These are phyloP conservation scores for Decorospora gaudefroyi DNA, from an alignment of 2,329 filamentous ascomycete genomes.

Conservation along the genomic window DNA sequence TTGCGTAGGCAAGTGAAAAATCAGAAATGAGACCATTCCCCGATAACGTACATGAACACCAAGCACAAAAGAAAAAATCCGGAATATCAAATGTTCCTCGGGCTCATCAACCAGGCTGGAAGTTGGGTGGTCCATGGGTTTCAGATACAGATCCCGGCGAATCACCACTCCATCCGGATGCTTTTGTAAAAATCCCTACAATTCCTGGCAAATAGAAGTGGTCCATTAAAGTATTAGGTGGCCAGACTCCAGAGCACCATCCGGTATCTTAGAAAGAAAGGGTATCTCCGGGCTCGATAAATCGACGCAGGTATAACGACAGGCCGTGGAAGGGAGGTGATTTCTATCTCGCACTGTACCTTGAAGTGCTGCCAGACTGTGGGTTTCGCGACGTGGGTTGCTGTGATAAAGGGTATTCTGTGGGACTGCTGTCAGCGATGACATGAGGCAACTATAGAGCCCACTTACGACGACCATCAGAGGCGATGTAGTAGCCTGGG, in stretches of 20 bases:
- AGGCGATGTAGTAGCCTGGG: conserved; percentile 47
- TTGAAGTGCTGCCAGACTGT: conserved; percentile 30
- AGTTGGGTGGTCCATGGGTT: conserved; percentile 20
- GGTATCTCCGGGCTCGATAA: conserved; percentile 44
- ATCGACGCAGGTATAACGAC: conserved; percentile 39
- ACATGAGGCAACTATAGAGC: conserved; percentile 2
- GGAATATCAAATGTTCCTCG: conserved; percentile 19
- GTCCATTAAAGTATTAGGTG: conserved; percentile 34
- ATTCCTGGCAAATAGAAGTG: conserved; percentile 30
- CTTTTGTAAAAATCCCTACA: conserved; percentile 34
- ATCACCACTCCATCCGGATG: conserved; percentile 29
- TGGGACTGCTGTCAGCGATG: conserved; percentile 23
- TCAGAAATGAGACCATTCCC: conserved; percentile 19
- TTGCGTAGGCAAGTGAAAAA: conserved; percentile 6
- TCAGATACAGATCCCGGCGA: conserved; percentile 26
- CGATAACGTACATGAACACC: conserved; percentile 24
- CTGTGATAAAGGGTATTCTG: conserved; percentile 44
- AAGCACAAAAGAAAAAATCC: conserved; percentile 20
- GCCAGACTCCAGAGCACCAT: conserved; percentile 40
- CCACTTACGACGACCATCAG: conserved; percentile 47
- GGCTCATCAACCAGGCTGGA: conserved; percentile 15
- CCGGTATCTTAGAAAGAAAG: conserved; percentile 36
- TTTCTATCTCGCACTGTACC: conserved; percentile 34
- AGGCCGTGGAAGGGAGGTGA: conserved; percentile 33
- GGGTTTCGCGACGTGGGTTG: conserved; percentile 34